Evolutionary conservation across 768 basidiomycete genomes (phyloP).

Genomic region (Agaricus blazei): DNA sequence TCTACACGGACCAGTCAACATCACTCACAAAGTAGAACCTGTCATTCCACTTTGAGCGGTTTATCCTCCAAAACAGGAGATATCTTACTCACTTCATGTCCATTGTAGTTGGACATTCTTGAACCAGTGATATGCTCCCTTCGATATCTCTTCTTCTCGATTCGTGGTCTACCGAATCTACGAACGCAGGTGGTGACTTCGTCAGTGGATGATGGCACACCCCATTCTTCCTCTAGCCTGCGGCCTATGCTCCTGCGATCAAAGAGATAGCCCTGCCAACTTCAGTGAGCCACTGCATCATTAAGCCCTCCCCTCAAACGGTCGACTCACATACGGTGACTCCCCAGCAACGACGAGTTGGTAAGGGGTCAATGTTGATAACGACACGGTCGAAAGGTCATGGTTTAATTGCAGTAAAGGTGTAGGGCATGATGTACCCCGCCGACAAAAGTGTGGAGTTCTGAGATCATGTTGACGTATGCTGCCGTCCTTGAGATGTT

Average conservation of each 20-base stretch:
- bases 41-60: conserved; percentile 5
- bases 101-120: conserved; percentile 65
- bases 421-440: conserved; percentile 50
- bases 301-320: background rate
- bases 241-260: conserved; percentile 73
- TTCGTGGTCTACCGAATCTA: conserved; percentile 55
- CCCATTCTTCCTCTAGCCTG: conserved; percentile 65
- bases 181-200: conserved; percentile 76
- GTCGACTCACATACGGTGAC: conserved; percentile 59
- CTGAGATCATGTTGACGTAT: conserved; percentile 87
- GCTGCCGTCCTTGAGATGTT: conserved; percentile 60
- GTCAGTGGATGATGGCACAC: conserved; percentile 36
- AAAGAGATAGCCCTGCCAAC: conserved; percentile 66
- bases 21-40: conserved; percentile 62
- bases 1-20: background rate
- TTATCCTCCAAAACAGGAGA: background rate
- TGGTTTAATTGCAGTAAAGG: conserved; percentile 63
- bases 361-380: conserved; percentile 76
- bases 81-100: conserved; percentile 56
- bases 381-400: conserved; percentile 66
- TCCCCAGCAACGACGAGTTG: conserved; percentile 85
- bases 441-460: conserved; percentile 57
- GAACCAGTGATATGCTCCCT: conserved; percentile 71
- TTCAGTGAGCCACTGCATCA: background rate
- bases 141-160: conserved; percentile 23